Percentiles rank a stretch among this genome's conserved stretches.
These are phyloP conservation scores for Gloeophyllum trabeum DNA, from an alignment of 768 basidiomycete species.

Conservation along the genomic window DNA sequence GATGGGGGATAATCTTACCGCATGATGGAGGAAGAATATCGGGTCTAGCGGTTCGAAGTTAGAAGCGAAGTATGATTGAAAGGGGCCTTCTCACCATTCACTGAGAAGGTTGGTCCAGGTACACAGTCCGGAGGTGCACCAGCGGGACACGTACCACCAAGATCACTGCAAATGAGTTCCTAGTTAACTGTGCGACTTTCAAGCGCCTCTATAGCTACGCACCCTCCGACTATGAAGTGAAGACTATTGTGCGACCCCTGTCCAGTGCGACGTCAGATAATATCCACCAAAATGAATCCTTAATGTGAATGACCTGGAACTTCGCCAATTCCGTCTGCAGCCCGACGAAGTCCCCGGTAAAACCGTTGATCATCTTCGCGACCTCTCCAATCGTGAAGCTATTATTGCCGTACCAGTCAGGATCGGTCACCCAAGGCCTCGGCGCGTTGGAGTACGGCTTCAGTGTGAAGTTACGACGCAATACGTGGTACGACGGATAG, in stretches of 20 bases:
- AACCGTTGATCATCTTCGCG: slow-evolving; percentile 14
- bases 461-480: slow-evolving; percentile 22
- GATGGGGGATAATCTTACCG: slow-evolving; percentile 11
- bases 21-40: slow-evolving; percentile 24
- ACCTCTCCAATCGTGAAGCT: no score
- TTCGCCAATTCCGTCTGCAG: slow-evolving; percentile 20
- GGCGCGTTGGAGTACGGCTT: no score
- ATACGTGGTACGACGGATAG: slow-evolving; percentile 20
- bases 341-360: slow-evolving; percentile 18
- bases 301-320: slow-evolving; percentile 11
- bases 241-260: slow-evolving; percentile 22
- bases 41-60: slow-evolving; percentile 15
- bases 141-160: slow-evolving; percentile 8
- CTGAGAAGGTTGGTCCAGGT: slow-evolving; percentile 17
- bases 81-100: slow-evolving; percentile 15
- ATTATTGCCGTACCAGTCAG: no score
- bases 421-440: no score
- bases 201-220: slow-evolving; percentile 1
- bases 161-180: slow-evolving; percentile 12
- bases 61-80: not conserved
- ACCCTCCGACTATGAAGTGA: slow-evolving; percentile 22
- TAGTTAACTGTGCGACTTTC: not conserved
- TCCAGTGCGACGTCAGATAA: not conserved
- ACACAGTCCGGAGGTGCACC: slow-evolving; percentile 15
- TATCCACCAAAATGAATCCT: no score